These are phyloP conservation scores for Cerioporus squamosus DNA, from an alignment of 1,284 basidiomycete genomes.

Conservation along the genomic window DNA sequence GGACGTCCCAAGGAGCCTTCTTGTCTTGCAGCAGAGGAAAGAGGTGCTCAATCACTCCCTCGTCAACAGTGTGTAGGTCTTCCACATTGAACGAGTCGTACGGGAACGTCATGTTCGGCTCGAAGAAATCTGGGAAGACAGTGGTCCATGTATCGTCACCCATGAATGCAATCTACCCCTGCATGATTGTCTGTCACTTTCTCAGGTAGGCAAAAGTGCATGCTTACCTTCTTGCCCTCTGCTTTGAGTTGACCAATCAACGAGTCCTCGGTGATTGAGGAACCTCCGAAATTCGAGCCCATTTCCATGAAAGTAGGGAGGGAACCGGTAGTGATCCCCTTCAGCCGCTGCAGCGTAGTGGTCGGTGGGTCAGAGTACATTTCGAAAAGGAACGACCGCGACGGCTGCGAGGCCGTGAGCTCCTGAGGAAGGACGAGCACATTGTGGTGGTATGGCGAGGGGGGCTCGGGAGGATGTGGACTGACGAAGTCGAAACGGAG, in stretches of 20 bases:
- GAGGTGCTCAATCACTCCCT: constrained; percentile 86
- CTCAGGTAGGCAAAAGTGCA: constrained; percentile 6
- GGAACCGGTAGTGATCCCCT: constrained; percentile 94
- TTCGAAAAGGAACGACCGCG: constrained; percentile 85
- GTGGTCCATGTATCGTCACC: constrained; percentile 98
- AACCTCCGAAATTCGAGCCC: constrained; percentile 90
- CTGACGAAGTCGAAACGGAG: constrained; percentile 95
- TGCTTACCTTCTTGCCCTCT: constrained; percentile 61
- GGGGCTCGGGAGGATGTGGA: constrained; percentile 62
- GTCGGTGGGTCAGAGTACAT: constrained; percentile 95
- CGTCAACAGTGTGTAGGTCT: constrained; percentile 95
- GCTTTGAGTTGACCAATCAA: constrained; percentile 64
- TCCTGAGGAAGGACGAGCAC: constrained; percentile 80
- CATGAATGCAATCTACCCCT: constrained; percentile 74
- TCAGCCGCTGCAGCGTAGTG: constrained; percentile 93
- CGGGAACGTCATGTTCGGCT: constrained; percentile 73
- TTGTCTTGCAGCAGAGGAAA: constrained; percentile 71
- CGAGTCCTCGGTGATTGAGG: constrained; percentile 88
- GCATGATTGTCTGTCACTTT: constrained; percentile 18
- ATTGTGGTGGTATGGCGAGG: constrained; percentile 80
- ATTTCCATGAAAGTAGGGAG: constrained; percentile 96
- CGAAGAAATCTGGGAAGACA: constrained; percentile 83
- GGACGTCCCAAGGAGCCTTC: constrained; percentile 75
- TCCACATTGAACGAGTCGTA: constrained; percentile 99
- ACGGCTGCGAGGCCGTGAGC: constrained; percentile 65